Percentiles rank a stretch among this genome's conserved stretches.
phyloP scores from a whole-genome alignment of 169 alveolate genomes.

The Neospora caninum region DNA sequence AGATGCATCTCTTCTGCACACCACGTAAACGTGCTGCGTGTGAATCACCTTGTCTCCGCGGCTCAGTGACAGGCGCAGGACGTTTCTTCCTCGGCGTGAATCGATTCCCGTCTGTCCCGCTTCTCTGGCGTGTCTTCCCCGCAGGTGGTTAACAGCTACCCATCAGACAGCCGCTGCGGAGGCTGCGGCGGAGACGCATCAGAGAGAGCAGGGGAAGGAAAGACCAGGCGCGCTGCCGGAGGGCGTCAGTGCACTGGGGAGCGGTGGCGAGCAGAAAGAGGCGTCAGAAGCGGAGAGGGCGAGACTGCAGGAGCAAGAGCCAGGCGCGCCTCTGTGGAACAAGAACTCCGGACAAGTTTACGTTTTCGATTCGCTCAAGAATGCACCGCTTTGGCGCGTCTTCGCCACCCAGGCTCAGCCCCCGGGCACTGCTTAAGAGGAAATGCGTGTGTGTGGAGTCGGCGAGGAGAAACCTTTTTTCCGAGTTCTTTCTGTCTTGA shows the following conservation, averaged over 20 bases:
- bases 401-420: background rate
- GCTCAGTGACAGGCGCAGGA: no score
- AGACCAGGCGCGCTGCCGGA: background rate
- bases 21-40: no score
- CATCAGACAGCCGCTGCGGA: background rate
- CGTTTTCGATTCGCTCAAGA: background rate
- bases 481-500: no score
- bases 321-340: background rate
- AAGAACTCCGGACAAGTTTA: background rate
- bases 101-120: background rate
- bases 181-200: background rate
- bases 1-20: no score
- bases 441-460: background rate
- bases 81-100: no score
- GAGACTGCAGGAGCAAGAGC: background rate
- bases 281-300: background rate
- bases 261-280: background rate
- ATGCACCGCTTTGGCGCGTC: slow-evolving; percentile 19
- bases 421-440: background rate
- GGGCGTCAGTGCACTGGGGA: no score
- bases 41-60: no score
- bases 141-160: background rate
- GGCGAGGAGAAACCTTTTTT: background rate
- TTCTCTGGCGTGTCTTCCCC: background rate
- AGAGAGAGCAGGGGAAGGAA: background rate